Conservation (phyloP, 495 filamentous ascomycete genomes). For the Margaritispora aquatica region DNA sequence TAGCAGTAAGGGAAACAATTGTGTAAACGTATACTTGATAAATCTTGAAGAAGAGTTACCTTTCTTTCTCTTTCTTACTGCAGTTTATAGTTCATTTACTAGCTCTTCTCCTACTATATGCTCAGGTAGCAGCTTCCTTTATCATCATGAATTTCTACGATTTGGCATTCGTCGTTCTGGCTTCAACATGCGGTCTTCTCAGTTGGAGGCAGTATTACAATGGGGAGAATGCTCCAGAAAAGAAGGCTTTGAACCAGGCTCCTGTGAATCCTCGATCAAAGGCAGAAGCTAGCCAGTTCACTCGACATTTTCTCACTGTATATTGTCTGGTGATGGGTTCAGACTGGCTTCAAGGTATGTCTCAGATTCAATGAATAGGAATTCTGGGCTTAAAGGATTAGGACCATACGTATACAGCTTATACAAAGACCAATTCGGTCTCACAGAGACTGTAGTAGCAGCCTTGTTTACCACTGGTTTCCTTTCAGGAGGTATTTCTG, state of each 20-base stretch:
- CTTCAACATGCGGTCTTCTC: constrained; percentile 15
- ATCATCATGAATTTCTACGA: constrained; percentile 23
- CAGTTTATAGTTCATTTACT: neutral
- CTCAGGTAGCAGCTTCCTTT: neutral
- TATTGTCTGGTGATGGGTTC: constrained; percentile 45
- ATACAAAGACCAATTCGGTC: constrained; percentile 43
- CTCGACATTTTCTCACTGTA: constrained; percentile 33
- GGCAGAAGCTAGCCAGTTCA: constrained; percentile 30
- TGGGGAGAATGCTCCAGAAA: constrained; percentile 4
- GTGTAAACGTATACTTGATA: no score
- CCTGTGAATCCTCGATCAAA: constrained; percentile 15
- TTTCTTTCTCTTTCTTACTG: neutral
- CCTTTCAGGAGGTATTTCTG: constrained; percentile 41
- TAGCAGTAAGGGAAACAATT: neutral
- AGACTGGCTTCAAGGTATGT: constrained; percentile 47
- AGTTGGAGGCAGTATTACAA: constrained; percentile 18
- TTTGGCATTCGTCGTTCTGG: constrained; percentile 12
- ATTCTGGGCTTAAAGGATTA: neutral
- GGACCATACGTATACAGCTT: constrained; percentile 50
- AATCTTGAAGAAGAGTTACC: no score
- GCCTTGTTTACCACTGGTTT: constrained; percentile 47
- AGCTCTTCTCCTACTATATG: neutral
- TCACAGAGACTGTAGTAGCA: constrained; percentile 39
- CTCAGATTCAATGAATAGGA: neutral
- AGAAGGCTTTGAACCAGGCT: constrained; percentile 8